Base-by-base conservation (phyloP, 2,329 filamentous ascomycete genomes). In the Drechmeria coniospora region DNA sequence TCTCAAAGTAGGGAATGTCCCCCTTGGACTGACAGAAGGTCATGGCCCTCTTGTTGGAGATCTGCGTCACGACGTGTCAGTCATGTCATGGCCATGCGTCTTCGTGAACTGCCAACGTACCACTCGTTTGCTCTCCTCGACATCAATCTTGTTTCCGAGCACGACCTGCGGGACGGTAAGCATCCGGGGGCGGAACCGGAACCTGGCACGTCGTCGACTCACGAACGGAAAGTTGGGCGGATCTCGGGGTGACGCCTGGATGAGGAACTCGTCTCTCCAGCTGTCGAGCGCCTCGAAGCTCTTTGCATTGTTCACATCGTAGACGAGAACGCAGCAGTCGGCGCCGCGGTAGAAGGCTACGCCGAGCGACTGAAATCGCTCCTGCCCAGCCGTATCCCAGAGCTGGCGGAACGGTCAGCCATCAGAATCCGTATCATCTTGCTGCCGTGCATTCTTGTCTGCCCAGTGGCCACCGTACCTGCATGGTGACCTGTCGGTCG, bases 251-350 rank as follows among this genome's bases (percentile, higher is more conserved):
- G 83, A 93, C 6, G 90, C 90, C 59, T 98, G 90, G 43, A 98
- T 93, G 42, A 98, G 59, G 51, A 98, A 98, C 56, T 98, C 90
- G 50, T 98, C 90, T 47, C 90, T 71, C 90, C 90, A 98, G 59
- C 84, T 93, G 54, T 98, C 90, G 34, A 98, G 71, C 10, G 87
- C 92, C 53, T 98, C 90, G 55, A 98, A 98, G 54, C 84, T 93
- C 72, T 98, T 98, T 36, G 86, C 80, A 56, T 94, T 95, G 64
- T 98, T 98, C 56, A 98, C 87, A 50, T 98, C 87, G 63, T 90
- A 95, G 28, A 95, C 87, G 30, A 98, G 66, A 33, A 95, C 87
- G 53, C 90, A 95, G 69, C 87, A 95, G 63, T 98, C 87, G 42
- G 90, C 87, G 37, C 87, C 87, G 37, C 87, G 74, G 61, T 98